These are phyloP conservation scores for Ophiocordyceps polyrhachis-furcata DNA, from an alignment of 2,329 filamentous ascomycete species.

Conservation along the genomic window DNA sequence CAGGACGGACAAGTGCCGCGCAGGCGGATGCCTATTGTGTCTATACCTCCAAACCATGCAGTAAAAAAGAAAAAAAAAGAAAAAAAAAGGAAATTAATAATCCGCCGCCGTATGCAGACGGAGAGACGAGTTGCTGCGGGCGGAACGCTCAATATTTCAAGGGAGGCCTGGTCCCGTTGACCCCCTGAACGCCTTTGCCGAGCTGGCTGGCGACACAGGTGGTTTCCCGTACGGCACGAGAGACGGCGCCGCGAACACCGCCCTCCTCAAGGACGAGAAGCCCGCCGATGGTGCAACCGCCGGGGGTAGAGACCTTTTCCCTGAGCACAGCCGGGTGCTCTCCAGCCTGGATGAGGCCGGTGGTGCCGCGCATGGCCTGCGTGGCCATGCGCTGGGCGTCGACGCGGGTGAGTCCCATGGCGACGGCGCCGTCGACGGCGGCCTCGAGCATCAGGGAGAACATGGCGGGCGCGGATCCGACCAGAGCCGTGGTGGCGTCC, in stretches of 20 bases:
- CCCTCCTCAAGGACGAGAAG: slow-evolving; percentile 58
- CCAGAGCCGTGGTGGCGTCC: slow-evolving; percentile 57
- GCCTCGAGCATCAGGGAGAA: slow-evolving; percentile 60
- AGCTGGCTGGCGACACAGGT: slow-evolving; percentile 51
- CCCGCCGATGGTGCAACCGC: slow-evolving; percentile 61
- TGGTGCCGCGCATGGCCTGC: slow-evolving; percentile 59
- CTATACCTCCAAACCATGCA: neutral
- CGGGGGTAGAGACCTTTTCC: slow-evolving; percentile 62
- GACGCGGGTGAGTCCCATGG: slow-evolving; percentile 55
- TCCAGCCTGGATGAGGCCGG: slow-evolving; percentile 47
- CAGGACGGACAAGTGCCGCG: neutral
- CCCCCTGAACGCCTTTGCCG: slow-evolving; percentile 18
- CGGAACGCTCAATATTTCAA: neutral
- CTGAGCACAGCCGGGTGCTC: slow-evolving; percentile 59
- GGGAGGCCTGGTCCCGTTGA: slow-evolving; percentile 15
- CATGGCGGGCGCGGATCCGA: slow-evolving; percentile 58
- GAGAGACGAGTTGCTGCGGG: neutral
- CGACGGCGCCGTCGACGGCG: slow-evolving; percentile 57
- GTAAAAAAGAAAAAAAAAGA: neutral
- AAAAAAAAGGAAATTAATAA: neutral
- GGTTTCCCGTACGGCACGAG: slow-evolving; percentile 51
- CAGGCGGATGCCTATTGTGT: neutral
- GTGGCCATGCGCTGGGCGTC: slow-evolving; percentile 63
- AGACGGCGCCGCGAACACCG: slow-evolving; percentile 44
- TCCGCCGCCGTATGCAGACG: neutral